These are phyloP conservation scores for Mycena floridula DNA, from an alignment of 768 basidiomycete genomes.

Conservation along the genomic window DNA sequence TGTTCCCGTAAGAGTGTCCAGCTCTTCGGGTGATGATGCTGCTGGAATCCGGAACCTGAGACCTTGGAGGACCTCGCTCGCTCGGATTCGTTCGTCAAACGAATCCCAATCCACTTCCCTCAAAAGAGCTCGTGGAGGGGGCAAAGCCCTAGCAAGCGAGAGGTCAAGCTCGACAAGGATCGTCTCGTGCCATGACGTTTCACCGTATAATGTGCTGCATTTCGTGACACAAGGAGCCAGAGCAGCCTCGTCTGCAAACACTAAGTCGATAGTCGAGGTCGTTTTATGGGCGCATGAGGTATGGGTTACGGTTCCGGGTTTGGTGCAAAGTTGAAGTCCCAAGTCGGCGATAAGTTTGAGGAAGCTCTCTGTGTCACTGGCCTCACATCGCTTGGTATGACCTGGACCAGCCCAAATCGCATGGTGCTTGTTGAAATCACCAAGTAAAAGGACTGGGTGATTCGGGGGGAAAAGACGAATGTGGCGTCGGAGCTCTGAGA, in stretches of 20 bases:
- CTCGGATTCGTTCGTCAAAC: background rate
- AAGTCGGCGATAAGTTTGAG: background rate
- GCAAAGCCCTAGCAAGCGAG: background rate
- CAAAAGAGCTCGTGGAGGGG: constrained; percentile 1
- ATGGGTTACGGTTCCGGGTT: constrained; percentile 6
- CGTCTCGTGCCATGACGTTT: constrained; percentile 5
- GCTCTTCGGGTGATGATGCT: background rate
- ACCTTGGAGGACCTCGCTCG: background rate
- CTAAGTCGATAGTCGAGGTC: constrained; percentile 7
- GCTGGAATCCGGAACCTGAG: background rate
- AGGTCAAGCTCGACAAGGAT: constrained; percentile 1
- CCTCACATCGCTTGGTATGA: background rate
- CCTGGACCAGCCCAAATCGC: constrained; percentile 4
- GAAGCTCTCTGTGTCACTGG: background rate
- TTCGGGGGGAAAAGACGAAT: no score
- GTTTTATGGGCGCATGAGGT: constrained; percentile 1
- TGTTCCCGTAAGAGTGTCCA: background rate
- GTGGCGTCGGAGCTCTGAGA: background rate
- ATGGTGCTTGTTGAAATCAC: constrained; percentile 10
- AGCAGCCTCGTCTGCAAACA: background rate
- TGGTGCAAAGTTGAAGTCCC: constrained; percentile 1
- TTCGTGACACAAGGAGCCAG: constrained; percentile 3
- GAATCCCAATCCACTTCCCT: constrained; percentile 2
- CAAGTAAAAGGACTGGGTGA: no score
- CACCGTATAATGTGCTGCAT: constrained; percentile 1